phyloP scores from a whole-genome alignment of 2,329 filamentous ascomycete genomes.

The Aspergillus uvarum region DNA sequence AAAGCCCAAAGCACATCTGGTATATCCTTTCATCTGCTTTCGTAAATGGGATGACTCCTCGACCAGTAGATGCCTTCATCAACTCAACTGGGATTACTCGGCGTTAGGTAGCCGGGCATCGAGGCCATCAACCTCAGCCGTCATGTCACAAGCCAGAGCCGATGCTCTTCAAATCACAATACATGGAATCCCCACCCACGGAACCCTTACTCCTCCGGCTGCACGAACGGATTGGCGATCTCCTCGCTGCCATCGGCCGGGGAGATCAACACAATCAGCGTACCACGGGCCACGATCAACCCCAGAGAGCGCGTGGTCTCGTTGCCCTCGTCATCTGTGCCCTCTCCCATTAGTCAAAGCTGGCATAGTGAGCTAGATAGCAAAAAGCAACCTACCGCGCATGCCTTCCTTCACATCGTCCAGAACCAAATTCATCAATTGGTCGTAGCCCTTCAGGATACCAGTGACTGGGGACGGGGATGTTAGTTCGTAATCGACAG shows the following conservation, averaged over 20 bases:
- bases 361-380: background rate
- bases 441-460: conserved; percentile 91
- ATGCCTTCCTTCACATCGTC: conserved; percentile 91
- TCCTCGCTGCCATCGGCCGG: conserved; percentile 93
- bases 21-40: conserved; percentile 5
- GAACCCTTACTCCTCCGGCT: conserved; percentile 61
- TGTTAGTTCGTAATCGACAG: background rate
- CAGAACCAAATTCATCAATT: conserved; percentile 95
- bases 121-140: background rate
- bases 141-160: background rate
- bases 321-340: conserved; percentile 86
- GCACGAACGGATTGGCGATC: conserved; percentile 89
- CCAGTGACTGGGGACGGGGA: conserved; percentile 65
- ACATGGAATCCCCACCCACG: background rate
- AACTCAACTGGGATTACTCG: background rate
- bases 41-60: background rate
- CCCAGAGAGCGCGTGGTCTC: conserved; percentile 77
- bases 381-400: conserved; percentile 62
- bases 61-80: background rate
- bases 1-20: background rate
- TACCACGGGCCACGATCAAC: conserved; percentile 86
- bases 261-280: conserved; percentile 86
- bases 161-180: background rate
- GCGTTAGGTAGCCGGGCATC: background rate
- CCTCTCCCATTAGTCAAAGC: conserved; percentile 19